Evolutionary conservation across 495 filamentous ascomycete genomes (phyloP), one percentile per base, ranked within the genome.

Genomic region (Pyronema omphalodes): DNA sequence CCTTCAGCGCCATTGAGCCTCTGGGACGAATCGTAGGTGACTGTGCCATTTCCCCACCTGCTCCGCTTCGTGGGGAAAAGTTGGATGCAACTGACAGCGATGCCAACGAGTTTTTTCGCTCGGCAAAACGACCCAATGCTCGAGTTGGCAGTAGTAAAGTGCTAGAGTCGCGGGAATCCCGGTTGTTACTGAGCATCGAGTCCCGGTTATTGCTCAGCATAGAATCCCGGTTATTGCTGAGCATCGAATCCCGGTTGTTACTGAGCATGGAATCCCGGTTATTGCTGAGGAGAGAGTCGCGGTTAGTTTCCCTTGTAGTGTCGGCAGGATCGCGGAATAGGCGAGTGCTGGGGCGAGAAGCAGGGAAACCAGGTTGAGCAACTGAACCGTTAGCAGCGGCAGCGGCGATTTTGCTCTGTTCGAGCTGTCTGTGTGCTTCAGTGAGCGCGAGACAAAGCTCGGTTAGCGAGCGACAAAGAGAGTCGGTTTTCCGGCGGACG

Each of bases 361-460:
- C n/a, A n/a, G n/a, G n/a, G n/a, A n/a, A n/a, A n/a, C n/a, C n/a
- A n/a, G n/a, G n/a, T n/a, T n/a, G n/a, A n/a, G n/a, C n/a, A n/a
- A n/a, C n/a, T n/a, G n/a, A n/a, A n/a, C n/a, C n/a, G 60, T 45
- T 54, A 44, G 66, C 67, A 44, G 55, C 52, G 48, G 66, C 57
- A 5, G 23, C 23, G 23, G 23, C 5, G 23, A 2, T 29, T 29
- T 5, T 29, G 23, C 23, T 29, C 2, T 5, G 1, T 1, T 29
- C 23, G 23, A 29, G 23, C 2, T 29, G 2, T 29, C 23, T 1
- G 23, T 29, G 23, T 1, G 23, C 23, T 29, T 86, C 82, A 49
- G 83, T 82, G 43, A 98, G 70, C 12, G 86, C 86, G 39, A 98
- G 75, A 63, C 86, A 94, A 18, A 98, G 73, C 62, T 98, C 91